Evolutionary conservation across 2,329 filamentous ascomycete species (phyloP).

Genomic region (Fusarium ambrosium): DNA sequence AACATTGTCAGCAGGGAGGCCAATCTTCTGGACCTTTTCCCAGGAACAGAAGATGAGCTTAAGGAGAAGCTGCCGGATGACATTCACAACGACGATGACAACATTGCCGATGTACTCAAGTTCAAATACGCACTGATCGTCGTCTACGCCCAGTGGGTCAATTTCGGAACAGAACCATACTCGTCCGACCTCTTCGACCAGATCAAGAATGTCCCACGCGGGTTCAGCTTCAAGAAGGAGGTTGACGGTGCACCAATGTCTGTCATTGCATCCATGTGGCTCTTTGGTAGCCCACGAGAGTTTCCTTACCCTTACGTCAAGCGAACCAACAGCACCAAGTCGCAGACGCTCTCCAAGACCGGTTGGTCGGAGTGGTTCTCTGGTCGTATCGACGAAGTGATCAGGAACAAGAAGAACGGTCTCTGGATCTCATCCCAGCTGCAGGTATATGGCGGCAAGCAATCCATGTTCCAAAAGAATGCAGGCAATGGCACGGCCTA

Average conservation of each 20-base stretch:
- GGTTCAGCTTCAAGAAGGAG: background rate
- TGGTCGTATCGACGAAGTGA: slow-evolving; percentile 39
- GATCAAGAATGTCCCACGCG: background rate
- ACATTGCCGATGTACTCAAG: slow-evolving; percentile 48
- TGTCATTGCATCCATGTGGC: slow-evolving; percentile 49
- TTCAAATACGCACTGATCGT: slow-evolving; percentile 56
- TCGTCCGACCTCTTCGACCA: background rate
- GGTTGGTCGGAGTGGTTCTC: slow-evolving; percentile 48
- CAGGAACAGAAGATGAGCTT: slow-evolving; percentile 47
- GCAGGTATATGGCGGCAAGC: slow-evolving; percentile 59
- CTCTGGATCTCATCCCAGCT: slow-evolving; percentile 61
- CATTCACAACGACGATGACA: slow-evolving; percentile 38
- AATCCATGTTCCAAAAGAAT: slow-evolving; percentile 58
- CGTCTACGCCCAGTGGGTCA: slow-evolving; percentile 61
- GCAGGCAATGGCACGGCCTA: slow-evolving; percentile 61
- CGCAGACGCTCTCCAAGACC: slow-evolving; percentile 55
- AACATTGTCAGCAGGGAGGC: slow-evolving; percentile 59
- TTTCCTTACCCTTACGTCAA: slow-evolving; percentile 64
- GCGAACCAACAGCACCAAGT: slow-evolving; percentile 60
- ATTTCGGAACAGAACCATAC: background rate
- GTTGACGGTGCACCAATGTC: background rate
- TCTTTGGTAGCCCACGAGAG: slow-evolving; percentile 61
- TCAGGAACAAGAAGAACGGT: slow-evolving; percentile 43
- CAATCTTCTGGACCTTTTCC: slow-evolving; percentile 30
- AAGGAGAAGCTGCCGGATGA: slow-evolving; percentile 53